phyloP scores from a whole-genome alignment of 2,329 filamentous ascomycete genomes.

The Fusarium chuoi region DNA sequence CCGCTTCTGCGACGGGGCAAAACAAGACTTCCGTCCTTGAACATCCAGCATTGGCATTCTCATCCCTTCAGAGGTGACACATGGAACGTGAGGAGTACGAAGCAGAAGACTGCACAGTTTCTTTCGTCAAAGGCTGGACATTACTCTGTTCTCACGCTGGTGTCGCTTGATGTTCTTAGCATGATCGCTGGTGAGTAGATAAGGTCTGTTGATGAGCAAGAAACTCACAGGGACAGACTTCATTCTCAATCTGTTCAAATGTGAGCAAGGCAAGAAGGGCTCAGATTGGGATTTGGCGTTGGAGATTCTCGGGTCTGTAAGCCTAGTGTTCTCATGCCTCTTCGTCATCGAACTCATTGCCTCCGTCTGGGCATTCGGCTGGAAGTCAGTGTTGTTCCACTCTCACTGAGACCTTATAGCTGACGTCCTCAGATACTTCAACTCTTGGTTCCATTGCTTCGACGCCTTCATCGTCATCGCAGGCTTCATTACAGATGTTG shows the following conservation, averaged over 20 bases:
- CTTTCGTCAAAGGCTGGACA: conserved; percentile 1
- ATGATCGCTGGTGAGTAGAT: conserved; percentile 1
- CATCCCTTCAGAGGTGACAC: background rate
- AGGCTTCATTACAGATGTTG: conserved; percentile 7
- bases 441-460: conserved; percentile 18
- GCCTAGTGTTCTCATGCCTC: background rate
- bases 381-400: background rate
- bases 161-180: conserved; percentile 17
- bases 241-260: conserved; percentile 9
- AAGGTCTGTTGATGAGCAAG: accelerated
- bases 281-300: background rate
- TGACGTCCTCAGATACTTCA: background rate
- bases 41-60: conserved; percentile 15
- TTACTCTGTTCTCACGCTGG: conserved; percentile 1
- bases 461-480: conserved; percentile 9
- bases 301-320: background rate
- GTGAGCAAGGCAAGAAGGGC: background rate
- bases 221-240: background rate
- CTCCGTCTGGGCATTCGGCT: conserved; percentile 10
- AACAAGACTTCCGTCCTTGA: background rate
- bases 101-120: background rate
- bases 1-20: background rate
- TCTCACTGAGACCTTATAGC: accelerated
- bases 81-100: background rate
- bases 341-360: conserved; percentile 7